A percentile compares a stretch with the other conserved stretches of the same genome.
Evolutionary conservation across 225 moss, liverwort and hornwort species (phyloP).

Genomic region (Polytrichum formosum): DNA sequence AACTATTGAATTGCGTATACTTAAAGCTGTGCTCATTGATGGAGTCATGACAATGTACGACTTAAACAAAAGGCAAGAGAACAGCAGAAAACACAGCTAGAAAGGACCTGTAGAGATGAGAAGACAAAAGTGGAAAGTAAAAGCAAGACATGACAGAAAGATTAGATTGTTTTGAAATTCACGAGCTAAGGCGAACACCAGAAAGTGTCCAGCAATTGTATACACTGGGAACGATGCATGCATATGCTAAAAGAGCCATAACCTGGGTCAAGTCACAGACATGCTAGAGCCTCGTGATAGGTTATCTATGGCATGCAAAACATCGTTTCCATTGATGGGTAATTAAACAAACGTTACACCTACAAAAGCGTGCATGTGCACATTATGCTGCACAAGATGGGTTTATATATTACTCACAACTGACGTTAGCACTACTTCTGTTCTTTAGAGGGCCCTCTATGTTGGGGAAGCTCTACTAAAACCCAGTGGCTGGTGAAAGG

Average conservation of each 20-base stretch:
- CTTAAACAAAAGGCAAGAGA: no score
- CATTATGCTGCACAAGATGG: slow-evolving; percentile 30
- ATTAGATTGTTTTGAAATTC: no score
- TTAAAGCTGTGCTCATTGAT: no score
- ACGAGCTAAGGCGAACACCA: neutral
- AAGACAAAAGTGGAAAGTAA: no score
- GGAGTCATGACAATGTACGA: no score
- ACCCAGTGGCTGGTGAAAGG: slow-evolving; percentile 11
- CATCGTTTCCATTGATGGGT: slow-evolving; percentile 3
- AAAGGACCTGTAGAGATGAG: no score
- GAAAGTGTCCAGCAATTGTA: slow-evolving; percentile 8
- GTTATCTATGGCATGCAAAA: slow-evolving; percentile 4
- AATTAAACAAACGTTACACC: slow-evolving; percentile 24
- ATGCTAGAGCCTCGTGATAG: neutral
- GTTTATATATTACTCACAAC: slow-evolving; percentile 26
- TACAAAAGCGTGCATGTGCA: slow-evolving; percentile 22
- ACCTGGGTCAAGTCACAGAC: slow-evolving; percentile 3
- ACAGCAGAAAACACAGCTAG: no score
- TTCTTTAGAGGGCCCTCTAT: slow-evolving; percentile 6
- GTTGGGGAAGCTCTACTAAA: slow-evolving; percentile 9
- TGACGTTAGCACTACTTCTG: slow-evolving; percentile 15
- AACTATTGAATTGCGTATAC: no score
- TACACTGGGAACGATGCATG: slow-evolving; percentile 10
- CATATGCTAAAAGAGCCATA: slow-evolving; percentile 6
- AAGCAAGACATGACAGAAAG: no score